Evolutionary conservation across 108 stramenopile genomes (phyloP), one percentile per base, ranked within the genome.

Genomic region (Cyclotella atomus): DNA sequence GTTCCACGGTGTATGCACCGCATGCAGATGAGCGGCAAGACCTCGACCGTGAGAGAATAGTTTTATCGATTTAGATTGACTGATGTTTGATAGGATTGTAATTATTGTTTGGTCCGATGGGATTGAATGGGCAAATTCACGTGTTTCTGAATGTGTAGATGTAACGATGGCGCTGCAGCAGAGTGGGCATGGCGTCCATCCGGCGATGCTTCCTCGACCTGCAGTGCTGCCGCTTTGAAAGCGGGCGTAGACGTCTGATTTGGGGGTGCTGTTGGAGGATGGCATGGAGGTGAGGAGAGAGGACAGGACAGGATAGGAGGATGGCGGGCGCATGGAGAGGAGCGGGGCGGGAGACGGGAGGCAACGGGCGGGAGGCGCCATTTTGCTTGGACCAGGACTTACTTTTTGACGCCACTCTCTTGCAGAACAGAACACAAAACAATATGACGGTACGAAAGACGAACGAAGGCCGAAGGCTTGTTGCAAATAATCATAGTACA

Each of bases 1-100:
- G 28, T 89, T 91, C 93, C 93, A 95, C 9, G 93, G 93, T 10
- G 93, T 85, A 77, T 95, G 93, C 29, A 95, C 87, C 7, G 89
- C 87, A 61, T 88, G 87, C 12, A 95, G 65, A 85, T 95, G 93
- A 12, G 85, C 73, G 7, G 91, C 83, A 45, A 95, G 84, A 21
- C 93, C 93, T 65, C 91, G 69, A 10, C 93, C 93, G 15, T 87
- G 65, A 16, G 86, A 87, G 74, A 82, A 91, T 38, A 72, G 25
- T 36, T 88, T 83, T 0, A 67, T 38, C 20, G 77, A 71, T 54
- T 79, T 79, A 24, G 52, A 67, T 15, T 49, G 57, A 29, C 65
- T 54, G 21, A 32, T 32, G 12, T 38, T 35, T 25, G 76, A 77
- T 25, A 68, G 32, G 24, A 57, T 36, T 21, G 32, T 46, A 19